These are phyloP conservation scores for Hemisphaericaspora xylofermentans DNA, from an alignment of 1,139 yeast species.

Conservation along the genomic window DNA sequence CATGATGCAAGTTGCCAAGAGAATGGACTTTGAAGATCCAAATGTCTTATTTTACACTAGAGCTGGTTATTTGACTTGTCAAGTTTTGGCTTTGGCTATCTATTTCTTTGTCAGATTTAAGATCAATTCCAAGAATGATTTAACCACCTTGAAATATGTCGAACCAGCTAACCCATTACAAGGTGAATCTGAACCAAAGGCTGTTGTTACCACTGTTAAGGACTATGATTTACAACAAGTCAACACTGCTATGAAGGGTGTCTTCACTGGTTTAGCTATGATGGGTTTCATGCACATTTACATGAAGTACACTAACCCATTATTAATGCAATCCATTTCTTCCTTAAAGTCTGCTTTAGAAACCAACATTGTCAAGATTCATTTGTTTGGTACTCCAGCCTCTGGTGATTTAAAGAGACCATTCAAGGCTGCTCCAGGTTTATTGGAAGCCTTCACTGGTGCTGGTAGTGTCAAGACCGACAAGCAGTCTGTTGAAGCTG, in stretches of 20 bases:
- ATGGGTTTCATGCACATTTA: conserved; percentile 98
- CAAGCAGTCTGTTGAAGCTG: conserved; percentile 80
- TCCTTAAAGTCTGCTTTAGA: conserved; percentile 90
- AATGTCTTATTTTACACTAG: conserved; percentile 74
- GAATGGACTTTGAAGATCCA: conserved; percentile 87
- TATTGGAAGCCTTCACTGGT: conserved; percentile 68
- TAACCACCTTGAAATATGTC: conserved; percentile 88
- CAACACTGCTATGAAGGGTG: conserved; percentile 72
- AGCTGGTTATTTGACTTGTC: conserved; percentile 66
- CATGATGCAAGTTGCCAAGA: conserved; percentile 95
- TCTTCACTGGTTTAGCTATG: conserved; percentile 91
- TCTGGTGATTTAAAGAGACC: conserved; percentile 95
- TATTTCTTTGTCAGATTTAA: conserved; percentile 63
- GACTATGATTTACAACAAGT: conserved; percentile 92
- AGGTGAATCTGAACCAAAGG: conserved; percentile 70
- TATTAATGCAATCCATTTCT: conserved; percentile 89
- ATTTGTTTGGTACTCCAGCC: conserved; percentile 80
- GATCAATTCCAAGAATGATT: conserved; percentile 77
- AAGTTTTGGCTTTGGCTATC: conserved; percentile 60
- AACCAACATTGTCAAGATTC: conserved; percentile 88
- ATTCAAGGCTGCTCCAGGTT: conserved; percentile 83
- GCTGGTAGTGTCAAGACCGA: conserved; percentile 68
- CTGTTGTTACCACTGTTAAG: conserved; percentile 86
- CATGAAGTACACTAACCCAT: conserved; percentile 97
- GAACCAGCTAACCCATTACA: conserved; percentile 81